Base-by-base conservation (phyloP, 257 asterid species). In the Nicotiana otophora region DNA sequence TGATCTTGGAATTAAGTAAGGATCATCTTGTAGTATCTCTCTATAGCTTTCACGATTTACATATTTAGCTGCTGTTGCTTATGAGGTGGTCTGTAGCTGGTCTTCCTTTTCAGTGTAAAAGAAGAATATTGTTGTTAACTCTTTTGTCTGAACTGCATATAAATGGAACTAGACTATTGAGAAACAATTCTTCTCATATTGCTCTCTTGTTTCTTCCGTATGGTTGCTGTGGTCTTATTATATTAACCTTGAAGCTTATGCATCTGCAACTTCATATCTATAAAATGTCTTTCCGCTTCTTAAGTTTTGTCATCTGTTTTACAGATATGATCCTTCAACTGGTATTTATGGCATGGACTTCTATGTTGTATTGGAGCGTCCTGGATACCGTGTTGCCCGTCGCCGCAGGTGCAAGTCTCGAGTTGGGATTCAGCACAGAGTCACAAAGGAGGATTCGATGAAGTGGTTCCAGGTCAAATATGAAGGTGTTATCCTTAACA, bases 1-100 rank as follows among this genome's bases (percentile, higher is more conserved):
- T 86, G 97, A 92, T 87, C 95, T 92, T 70, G 97, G 97, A 64
- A 92, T 92, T n/a, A 92, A 92, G 97, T 92, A 88, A 90, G 95
- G 16, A 72, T 82, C 53, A 46, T 72, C 61, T 6, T 72, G 48
- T 12, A 12, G 79, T 23, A 42, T 23, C 61, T 23, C 61, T 46
- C 8, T 23, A 46, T 72, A 20, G 39, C 61, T 23, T 72, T 23
- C 15, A 14, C 4, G 23, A 72, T 28, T 23, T 23, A 5, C 60
- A 70, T 70, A 46, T 42, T 72, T 72, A 23, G 79, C 61, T 3
- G 36, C 51, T 46, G 23, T 72, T 46, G 61, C 39, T 11, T 46
- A 23, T 34, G 61, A 12, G 60, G 61, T 72, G 51, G 7, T 16
- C 60, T 72, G 61, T 58, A 12, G 36, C 60, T 12, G 51, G 14